Base-by-base conservation (phyloP, 768 basidiomycete species). In the Trametes coccinea region DNA sequence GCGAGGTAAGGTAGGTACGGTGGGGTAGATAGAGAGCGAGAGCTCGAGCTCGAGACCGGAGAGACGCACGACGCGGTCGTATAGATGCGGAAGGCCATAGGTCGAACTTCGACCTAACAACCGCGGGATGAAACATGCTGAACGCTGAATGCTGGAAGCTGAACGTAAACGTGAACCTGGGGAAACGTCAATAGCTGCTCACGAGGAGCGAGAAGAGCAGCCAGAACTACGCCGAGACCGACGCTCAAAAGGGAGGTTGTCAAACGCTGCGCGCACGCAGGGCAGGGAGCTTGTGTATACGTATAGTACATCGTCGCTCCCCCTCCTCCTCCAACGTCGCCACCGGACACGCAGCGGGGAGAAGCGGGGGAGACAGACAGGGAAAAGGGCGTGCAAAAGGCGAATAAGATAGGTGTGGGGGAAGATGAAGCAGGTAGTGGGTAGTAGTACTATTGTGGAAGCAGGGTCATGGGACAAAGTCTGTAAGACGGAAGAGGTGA, bases 331-430 rank as follows among this genome's bases (percentile, higher is more conserved):
- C 2, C 2, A 6, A 33, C 30, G 22, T 7, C 4, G 7, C 33
- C 4, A 52, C 29, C 4, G 50, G 9, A 33, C 33, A 30, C n/a
- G 27, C n/a, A 17, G 52, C 9, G 22, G 22, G 22, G 22, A 22
- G 37, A 37, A 37, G 51, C 31, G 39, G 34, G 34, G 34, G 27
- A n/a, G 16, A 39, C 10, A 30, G 17, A 27, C 16, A 17, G 14
- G 39, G 8, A 8, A 52, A 11, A 11, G 34, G 0, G 34, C 34
- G 34, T 37, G 34, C 34, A 40, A 40, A 40, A 37, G 16, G 34
- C 31, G 40, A 54, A 54, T 54, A 54, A 54, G 37, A 54, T 54
- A 54, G 27, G 22, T 22, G 22, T 22, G 40, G 29, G 48, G 30
- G n/a, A 30, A 49, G 48, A 49, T 30, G 4, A 49, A 49, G 30